These are phyloP conservation scores for Silene vulgaris DNA, from an alignment of 179 eudicot species.

Conservation along the genomic window DNA sequence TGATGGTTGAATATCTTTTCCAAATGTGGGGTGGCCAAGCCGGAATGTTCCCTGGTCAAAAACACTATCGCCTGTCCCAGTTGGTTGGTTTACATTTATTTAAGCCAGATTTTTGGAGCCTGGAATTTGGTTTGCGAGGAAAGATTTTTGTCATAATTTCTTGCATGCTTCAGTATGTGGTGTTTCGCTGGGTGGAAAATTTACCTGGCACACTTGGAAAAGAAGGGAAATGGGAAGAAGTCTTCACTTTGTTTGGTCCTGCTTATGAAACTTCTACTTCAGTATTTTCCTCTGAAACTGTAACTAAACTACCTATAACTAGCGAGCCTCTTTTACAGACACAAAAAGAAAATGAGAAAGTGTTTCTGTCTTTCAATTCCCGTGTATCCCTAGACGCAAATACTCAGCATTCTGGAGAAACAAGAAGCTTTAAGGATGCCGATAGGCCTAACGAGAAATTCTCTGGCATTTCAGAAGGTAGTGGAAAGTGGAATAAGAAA, in stretches of 20 bases:
- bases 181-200: conserved; percentile 82
- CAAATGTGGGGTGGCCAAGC: conserved; percentile 89
- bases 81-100: conserved; percentile 68
- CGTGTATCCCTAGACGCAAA: conserved; percentile 23
- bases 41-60: conserved; percentile 87
- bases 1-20: conserved; percentile 74
- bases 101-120: conserved; percentile 64
- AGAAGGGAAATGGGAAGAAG: conserved; percentile 71
- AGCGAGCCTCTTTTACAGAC: conserved; percentile 33
- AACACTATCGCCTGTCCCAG: conserved; percentile 46
- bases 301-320: conserved; percentile 29
- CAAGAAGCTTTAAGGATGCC: conserved; percentile 39
- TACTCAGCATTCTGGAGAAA: conserved; percentile 28
- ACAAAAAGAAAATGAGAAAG: conserved; percentile 37
- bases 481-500: conserved; percentile 77
- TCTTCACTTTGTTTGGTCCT: conserved; percentile 72
- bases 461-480: conserved; percentile 75
- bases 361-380: conserved; percentile 28
- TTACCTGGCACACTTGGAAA: conserved; percentile 42
- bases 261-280: conserved; percentile 30
- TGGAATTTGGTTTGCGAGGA: conserved; percentile 81
- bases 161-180: conserved; percentile 88
- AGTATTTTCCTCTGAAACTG: conserved; percentile 3
- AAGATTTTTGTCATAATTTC: conserved; percentile 81
- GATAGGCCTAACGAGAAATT: conserved; percentile 20